Conservation (phyloP, 371 early-diverging fungal genomes). For the Coelomomyces lativittatus region DNA sequence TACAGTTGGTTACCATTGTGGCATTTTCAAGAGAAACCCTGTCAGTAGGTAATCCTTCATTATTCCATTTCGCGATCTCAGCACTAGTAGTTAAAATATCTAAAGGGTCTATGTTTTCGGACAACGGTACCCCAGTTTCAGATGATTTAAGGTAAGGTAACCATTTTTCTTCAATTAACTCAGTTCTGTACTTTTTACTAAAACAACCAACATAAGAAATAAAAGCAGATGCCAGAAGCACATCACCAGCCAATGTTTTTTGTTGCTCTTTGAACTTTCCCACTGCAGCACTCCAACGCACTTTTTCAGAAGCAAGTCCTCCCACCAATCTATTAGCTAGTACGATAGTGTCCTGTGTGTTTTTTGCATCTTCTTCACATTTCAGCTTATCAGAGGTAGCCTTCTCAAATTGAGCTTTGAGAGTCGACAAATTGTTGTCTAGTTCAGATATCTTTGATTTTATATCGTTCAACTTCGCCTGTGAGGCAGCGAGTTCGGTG, state of each 20-base stretch:
- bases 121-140: conserved; percentile 18
- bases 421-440: conserved; percentile 28
- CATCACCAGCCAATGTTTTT: conserved; percentile 42
- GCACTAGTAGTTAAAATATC: conserved; percentile 30
- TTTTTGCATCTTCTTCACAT: conserved; percentile 39
- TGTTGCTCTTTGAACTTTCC: conserved; percentile 38
- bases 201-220: conserved; percentile 44
- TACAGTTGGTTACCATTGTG: conserved; percentile 35
- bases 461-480: conserved; percentile 26
- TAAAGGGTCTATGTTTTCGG: conserved; percentile 26
- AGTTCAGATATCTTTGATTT: conserved; percentile 37
- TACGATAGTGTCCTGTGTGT: conserved; percentile 38
- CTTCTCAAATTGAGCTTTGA: conserved; percentile 40
- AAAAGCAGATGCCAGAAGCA: conserved; percentile 34
- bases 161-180: conserved; percentile 32
- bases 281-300: conserved; percentile 41
- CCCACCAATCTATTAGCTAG: conserved; percentile 44
- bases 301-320: conserved; percentile 41
- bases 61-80: conserved; percentile 43
- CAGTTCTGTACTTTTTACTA: conserved; percentile 36
- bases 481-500: conserved; percentile 23
- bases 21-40: conserved; percentile 43
- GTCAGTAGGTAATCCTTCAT: conserved; percentile 43
- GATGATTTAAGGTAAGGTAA: conserved; percentile 12
- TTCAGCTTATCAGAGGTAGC: conserved; percentile 38